phyloP scores from a whole-genome alignment of 345 rosid genomes.

The Viola odorata region DNA sequence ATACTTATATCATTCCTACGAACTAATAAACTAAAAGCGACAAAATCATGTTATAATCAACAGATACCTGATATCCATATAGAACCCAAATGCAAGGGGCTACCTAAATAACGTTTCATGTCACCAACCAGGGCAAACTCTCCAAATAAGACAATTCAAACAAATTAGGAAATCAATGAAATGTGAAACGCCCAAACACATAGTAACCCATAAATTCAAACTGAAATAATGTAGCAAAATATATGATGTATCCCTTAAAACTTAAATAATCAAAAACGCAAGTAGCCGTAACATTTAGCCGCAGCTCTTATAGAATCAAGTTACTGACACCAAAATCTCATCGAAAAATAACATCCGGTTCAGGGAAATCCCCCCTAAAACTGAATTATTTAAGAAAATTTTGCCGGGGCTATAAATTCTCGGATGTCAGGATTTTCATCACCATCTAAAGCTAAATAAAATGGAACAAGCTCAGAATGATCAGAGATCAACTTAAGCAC shows the following conservation, averaged over 20 bases:
- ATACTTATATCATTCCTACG: too few species aligned
- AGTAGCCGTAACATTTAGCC: conserved; percentile 4
- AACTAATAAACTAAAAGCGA: too few species aligned
- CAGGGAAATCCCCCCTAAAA: conserved; percentile 24
- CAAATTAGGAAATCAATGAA: too few species aligned
- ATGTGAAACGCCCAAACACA: too few species aligned
- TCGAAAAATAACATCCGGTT: conserved; percentile 17
- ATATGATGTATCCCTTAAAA: neutral
- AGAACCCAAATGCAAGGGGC: too few species aligned
- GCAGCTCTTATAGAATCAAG: conserved; percentile 7
- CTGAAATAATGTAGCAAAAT: too few species aligned
- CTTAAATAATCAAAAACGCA: conserved; percentile 3
- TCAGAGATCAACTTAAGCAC: conserved; percentile 12
- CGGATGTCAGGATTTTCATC: conserved; percentile 42
- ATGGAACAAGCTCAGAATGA: neutral
- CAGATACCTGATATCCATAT: too few species aligned
- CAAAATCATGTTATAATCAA: too few species aligned
- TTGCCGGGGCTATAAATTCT: conserved; percentile 29
- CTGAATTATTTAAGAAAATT: conserved; percentile 39
- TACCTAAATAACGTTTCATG: too few species aligned
- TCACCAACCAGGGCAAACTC: too few species aligned
- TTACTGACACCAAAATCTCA: conserved; percentile 20
- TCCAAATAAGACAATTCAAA: too few species aligned
- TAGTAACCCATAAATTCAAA: too few species aligned
- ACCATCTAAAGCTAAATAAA: conserved; percentile 44